phyloP scores from a whole-genome alignment of 345 rosid species.

The Populus deltoides region DNA sequence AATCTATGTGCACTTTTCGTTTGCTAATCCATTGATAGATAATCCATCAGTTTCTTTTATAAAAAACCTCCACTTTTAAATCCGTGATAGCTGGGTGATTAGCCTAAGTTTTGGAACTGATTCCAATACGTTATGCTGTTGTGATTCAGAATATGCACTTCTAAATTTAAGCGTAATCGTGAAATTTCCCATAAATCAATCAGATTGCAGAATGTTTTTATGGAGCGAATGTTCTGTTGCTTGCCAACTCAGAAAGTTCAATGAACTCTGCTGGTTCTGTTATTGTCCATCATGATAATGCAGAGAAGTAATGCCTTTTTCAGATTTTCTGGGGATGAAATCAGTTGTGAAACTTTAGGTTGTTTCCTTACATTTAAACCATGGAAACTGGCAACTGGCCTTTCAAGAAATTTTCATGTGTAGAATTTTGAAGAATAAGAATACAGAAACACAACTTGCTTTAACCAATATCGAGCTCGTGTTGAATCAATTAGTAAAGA shows the following conservation, averaged over 20 bases:
- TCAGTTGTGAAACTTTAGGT: background rate
- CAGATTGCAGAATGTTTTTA: background rate
- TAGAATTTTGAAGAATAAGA: background rate
- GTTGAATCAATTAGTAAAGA: background rate
- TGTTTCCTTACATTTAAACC: background rate
- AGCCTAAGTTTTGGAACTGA: no score
- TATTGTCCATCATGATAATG: background rate
- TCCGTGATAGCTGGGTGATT: no score
- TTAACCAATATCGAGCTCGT: background rate
- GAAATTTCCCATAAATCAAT: background rate
- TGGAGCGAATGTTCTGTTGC: background rate
- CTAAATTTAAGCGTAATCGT: background rate
- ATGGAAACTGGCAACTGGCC: background rate
- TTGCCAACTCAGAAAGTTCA: background rate
- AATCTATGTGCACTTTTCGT: no score
- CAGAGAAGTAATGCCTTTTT: background rate
- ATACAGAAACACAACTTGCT: background rate
- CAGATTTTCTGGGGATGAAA: background rate
- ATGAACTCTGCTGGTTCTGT: background rate
- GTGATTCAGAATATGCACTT: no score
- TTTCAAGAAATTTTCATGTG: background rate
- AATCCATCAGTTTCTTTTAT: no score
- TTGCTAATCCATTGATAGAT: no score
- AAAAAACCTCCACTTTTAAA: no score
- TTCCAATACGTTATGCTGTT: no score